Conservation (phyloP, 192 early-diverging fungal genomes). For the Backusella westeae region DNA sequence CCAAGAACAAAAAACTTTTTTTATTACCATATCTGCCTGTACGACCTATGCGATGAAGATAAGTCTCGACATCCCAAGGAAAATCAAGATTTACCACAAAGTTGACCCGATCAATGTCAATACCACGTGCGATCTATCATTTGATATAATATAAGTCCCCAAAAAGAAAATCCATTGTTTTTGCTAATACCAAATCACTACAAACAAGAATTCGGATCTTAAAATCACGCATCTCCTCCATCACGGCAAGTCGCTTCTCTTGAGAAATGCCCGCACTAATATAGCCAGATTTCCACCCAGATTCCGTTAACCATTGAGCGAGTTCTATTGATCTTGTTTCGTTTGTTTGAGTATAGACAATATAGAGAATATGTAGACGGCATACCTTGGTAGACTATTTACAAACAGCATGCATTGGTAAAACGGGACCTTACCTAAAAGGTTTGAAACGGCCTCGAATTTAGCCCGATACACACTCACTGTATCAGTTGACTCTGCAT, state of each 20-base stretch:
- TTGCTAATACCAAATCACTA: conserved; percentile 52
- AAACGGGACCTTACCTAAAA: conserved; percentile 50
- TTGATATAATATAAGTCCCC: background rate
- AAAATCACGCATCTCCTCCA: conserved; percentile 53
- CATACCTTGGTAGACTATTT: conserved; percentile 42
- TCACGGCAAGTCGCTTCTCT: conserved; percentile 42
- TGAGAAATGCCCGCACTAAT: conserved; percentile 50
- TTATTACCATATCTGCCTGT: conserved; percentile 88
- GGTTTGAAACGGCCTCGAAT: conserved; percentile 39
- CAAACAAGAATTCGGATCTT: conserved; percentile 54
- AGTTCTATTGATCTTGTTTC: conserved; percentile 42
- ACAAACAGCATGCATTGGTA: conserved; percentile 63
- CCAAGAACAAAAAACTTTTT: background rate
- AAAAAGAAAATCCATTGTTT: no score
- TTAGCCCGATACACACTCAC: conserved; percentile 44
- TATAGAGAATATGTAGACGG: background rate
- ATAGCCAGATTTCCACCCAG: conserved; percentile 51
- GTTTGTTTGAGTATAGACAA: background rate
- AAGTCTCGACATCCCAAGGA: conserved; percentile 86
- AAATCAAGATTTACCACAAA: conserved; percentile 96
- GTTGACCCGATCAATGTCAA: conserved; percentile 95
- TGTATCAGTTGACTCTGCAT: conserved; percentile 24
- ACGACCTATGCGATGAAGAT: conserved; percentile 95
- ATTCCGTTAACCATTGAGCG: conserved; percentile 43
- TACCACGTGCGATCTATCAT: conserved; percentile 80